Evolutionary conservation across 768 basidiomycete genomes (phyloP), one percentile per base, ranked within the genome.

Genomic region (Tulasnella sp.): DNA sequence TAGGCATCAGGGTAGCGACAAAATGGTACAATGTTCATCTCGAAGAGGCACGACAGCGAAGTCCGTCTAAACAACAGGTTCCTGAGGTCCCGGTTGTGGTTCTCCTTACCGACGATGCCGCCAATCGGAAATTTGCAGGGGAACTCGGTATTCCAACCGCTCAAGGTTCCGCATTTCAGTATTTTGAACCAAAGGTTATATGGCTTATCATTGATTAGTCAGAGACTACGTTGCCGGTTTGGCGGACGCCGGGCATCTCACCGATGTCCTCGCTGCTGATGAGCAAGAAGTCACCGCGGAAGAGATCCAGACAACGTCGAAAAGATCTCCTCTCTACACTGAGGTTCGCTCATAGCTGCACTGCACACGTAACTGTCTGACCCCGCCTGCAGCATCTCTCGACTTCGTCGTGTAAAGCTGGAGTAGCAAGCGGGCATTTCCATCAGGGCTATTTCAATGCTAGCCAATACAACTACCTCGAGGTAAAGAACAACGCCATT

Each of bases 381-480:
- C 42, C 7, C 42, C 76, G 7, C 5, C 6, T 76, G 5, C 79
- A 99, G 96, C 97, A 99, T 85, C 88, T 98, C 22, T 88, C 96
- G 0, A 88, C 90, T 12, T 89, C 92, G 0, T 91, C 90, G 0
- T 86, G 98, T 12, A 84, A 91, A 54, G 94, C 96, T 14, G 97
- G 96, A 1, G 89, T 98, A 80, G 97, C 96, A 85, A 90, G 91
- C 4, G 95, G 95, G 2, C 88, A 92, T 60, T 89, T 97, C 4
- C 91, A 96, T 84, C 96, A 98, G 87, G 98, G 98, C 0, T 93
- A 97, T 84, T 99, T 97, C 87, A 96, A 94, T 84, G 95, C 96
- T 2, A 98, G 95, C 83, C 92, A 92, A 82, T 99, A 96, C 86
- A 99, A 99, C 85, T 99, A 97, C 83, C 89, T 98, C 20, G 97